A percentile compares a stretch with the other conserved stretches of the same genome.
phyloP scores from a whole-genome alignment of 805 yeast genomes.

The Tetrapisispora arboricola region DNA sequence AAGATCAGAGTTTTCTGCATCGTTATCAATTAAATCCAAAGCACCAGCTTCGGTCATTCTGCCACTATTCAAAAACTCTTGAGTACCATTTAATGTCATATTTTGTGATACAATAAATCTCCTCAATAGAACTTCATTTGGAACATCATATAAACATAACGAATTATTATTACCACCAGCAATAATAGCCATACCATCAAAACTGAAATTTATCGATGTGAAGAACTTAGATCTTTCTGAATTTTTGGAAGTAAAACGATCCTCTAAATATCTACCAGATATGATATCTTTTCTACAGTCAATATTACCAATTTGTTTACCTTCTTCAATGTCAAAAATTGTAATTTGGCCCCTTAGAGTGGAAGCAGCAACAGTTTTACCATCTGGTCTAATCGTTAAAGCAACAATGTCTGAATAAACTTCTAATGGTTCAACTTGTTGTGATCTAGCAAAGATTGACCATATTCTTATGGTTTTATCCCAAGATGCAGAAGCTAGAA shows the following conservation, averaged over 20 bases:
- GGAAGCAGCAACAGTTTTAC: constrained; percentile 80
- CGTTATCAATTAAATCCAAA: constrained; percentile 66
- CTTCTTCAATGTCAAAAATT: constrained; percentile 74
- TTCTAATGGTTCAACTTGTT: constrained; percentile 83
- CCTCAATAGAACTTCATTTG: constrained; percentile 74
- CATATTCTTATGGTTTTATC: constrained; percentile 89
- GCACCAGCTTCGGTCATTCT: constrained; percentile 86
- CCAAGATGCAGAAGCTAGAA: constrained; percentile 90
- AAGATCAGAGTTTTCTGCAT: constrained; percentile 76
- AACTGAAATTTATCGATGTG: constrained; percentile 70
- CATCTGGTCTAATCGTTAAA: constrained; percentile 81
- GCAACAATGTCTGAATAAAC: constrained; percentile 75
- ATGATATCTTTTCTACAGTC: constrained; percentile 84
- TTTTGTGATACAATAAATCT: constrained; percentile 79
- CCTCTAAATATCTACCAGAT: constrained; percentile 74
- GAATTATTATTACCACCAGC: constrained; percentile 93
- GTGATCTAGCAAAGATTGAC: constrained; percentile 83
- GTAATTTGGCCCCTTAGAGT: constrained; percentile 82
- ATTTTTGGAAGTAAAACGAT: constrained; percentile 70
- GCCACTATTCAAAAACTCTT: constrained; percentile 64
- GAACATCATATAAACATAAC: constrained; percentile 82
- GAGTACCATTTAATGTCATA: constrained; percentile 86
- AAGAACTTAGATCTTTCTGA: constrained; percentile 79
- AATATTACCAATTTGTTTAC: constrained; percentile 68
- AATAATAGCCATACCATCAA: constrained; percentile 78